phyloP scores from a whole-genome alignment of 176 grass and related monocot genomes.

The Juncus effusus region DNA sequence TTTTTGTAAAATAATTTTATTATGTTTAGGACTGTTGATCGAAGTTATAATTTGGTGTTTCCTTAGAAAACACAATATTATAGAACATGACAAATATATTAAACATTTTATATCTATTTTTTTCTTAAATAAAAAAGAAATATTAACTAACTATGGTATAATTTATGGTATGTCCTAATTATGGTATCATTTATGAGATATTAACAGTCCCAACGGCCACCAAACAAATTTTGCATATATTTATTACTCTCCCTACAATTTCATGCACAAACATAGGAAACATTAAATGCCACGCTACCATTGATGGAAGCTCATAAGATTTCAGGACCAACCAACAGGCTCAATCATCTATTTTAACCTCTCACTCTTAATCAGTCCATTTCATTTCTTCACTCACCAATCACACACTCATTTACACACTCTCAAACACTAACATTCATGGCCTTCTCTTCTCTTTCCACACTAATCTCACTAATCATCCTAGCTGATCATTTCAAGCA shows the following conservation, averaged over 20 bases:
- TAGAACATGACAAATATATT: too few relatives aligned
- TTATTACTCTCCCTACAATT: constrained; percentile 28
- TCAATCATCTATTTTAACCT: constrained; percentile 17
- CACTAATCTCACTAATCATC: constrained; percentile 38
- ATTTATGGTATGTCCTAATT: too few relatives aligned
- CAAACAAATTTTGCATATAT: constrained; percentile 24
- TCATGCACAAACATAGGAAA: constrained; percentile 12
- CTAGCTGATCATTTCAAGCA: constrained; percentile 8
- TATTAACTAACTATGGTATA: too few relatives aligned
- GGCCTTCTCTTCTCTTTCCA: constrained; percentile 34
- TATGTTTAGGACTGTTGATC: too few relatives aligned
- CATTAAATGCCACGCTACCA: not conserved
- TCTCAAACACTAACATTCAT: constrained; percentile 23
- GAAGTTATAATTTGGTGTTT: too few relatives aligned
- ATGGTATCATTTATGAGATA: not conserved
- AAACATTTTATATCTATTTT: too few relatives aligned
- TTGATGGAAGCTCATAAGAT: constrained; percentile 14
- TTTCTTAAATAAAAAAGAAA: too few relatives aligned
- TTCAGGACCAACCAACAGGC: not conserved
- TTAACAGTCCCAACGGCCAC: constrained; percentile 30
- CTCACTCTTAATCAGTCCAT: constrained; percentile 10
- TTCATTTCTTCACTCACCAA: constrained; percentile 3
- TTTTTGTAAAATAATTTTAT: too few relatives aligned
- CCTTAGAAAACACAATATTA: too few relatives aligned
- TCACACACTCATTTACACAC: not conserved